Evolutionary conservation across 768 basidiomycete genomes (phyloP).

Genomic region (Crepidotus variabilis): DNA sequence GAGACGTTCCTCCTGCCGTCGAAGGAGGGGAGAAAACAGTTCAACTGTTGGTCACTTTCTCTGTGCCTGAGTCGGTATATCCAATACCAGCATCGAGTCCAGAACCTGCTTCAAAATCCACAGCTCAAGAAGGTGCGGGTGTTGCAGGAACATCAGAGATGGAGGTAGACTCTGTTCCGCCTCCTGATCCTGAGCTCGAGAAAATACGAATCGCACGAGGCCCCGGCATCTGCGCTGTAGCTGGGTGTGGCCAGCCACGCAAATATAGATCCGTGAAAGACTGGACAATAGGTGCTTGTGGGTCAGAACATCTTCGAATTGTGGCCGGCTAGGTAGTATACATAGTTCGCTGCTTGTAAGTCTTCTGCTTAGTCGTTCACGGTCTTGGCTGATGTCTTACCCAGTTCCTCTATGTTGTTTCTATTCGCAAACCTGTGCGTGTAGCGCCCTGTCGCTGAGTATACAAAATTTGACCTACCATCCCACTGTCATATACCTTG

Average conservation of each 20-base stretch:
- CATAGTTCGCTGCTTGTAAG: neutral
- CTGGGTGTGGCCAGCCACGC: slow-evolving; percentile 49
- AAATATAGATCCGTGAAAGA: slow-evolving; percentile 68
- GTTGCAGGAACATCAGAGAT: neutral
- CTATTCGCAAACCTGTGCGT: no score
- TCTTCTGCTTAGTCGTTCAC: neutral
- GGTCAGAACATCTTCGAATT: slow-evolving; percentile 58
- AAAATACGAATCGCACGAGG: slow-evolving; percentile 15
- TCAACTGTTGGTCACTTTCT: slow-evolving; percentile 49
- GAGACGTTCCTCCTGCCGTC: slow-evolving; percentile 17
- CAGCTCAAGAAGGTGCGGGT: slow-evolving; percentile 1
- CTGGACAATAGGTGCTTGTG: slow-evolving; percentile 63
- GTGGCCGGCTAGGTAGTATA: slow-evolving; percentile 33
- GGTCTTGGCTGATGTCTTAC: no score
- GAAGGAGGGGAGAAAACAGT: slow-evolving; percentile 19
- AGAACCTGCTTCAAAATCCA: no score
- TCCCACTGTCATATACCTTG: neutral
- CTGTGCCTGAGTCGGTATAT: slow-evolving; percentile 37
- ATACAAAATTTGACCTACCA: neutral
- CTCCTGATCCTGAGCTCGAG: slow-evolving; percentile 1
- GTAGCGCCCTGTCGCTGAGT: no score
- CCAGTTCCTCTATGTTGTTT: no score
- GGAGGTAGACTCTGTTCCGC: neutral
- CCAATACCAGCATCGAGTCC: neutral
- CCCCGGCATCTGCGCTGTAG: slow-evolving; percentile 46